A percentile compares a stretch with the other conserved stretches of the same genome.
Conservation (phyloP, 2,329 filamentous ascomycete species). For the Phoma sp. region DNA sequence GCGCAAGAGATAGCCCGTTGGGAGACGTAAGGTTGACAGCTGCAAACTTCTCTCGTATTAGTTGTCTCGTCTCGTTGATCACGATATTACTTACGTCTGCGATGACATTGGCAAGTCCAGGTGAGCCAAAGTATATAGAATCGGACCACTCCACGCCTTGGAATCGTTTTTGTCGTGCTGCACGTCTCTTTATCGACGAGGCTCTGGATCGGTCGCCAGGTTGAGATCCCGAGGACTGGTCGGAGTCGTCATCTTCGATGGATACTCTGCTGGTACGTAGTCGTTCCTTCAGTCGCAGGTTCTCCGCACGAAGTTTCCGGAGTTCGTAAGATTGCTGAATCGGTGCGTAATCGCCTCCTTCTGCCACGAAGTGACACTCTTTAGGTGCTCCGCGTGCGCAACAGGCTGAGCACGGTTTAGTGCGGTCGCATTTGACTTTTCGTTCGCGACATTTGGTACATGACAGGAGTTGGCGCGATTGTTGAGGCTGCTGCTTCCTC, state of each 20-base stretch:
- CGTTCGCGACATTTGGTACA: slow-evolving; percentile 58
- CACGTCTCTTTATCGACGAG: slow-evolving; percentile 32
- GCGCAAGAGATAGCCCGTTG: slow-evolving; percentile 49
- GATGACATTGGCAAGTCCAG: slow-evolving; percentile 56
- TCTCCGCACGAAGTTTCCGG: slow-evolving; percentile 54
- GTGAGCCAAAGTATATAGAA: slow-evolving; percentile 58
- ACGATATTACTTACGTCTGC: slow-evolving; percentile 47
- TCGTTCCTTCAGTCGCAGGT: slow-evolving; percentile 53
- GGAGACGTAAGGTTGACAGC: slow-evolving; percentile 46
- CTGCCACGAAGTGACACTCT: slow-evolving; percentile 56
- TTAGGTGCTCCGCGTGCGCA: slow-evolving; percentile 56
- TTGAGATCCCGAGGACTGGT: slow-evolving; percentile 31
- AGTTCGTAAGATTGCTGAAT: slow-evolving; percentile 58
- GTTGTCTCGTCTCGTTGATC: slow-evolving; percentile 7
- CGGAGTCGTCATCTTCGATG: slow-evolving; percentile 49
- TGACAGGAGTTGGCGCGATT: slow-evolving; percentile 54
- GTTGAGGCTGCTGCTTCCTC: slow-evolving; percentile 49
- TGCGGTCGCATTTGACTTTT: slow-evolving; percentile 60
- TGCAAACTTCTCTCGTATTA: slow-evolving; percentile 49
- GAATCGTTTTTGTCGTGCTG: slow-evolving; percentile 46
- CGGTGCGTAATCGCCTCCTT: slow-evolving; percentile 55
- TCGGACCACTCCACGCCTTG: slow-evolving; percentile 50
- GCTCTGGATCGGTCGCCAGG: slow-evolving; percentile 25
- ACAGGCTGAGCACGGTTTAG: slow-evolving; percentile 57
- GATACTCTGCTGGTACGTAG: slow-evolving; percentile 44